Conservation (phyloP, 805 yeast species). For the Candida khao-thaluensis region DNA sequence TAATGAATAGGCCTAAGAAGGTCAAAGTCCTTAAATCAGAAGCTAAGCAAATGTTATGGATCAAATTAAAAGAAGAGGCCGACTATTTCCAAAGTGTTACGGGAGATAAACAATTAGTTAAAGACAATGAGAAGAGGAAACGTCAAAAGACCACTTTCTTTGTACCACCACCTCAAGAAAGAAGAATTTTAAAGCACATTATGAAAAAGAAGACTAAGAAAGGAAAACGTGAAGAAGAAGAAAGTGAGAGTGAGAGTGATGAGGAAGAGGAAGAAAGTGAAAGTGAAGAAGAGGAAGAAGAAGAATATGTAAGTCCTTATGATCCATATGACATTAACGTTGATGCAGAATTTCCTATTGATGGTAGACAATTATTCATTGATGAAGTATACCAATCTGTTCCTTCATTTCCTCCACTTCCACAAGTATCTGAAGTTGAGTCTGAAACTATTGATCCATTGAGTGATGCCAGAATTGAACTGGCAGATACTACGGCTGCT, state of each 20-base stretch:
- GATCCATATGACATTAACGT: constrained; percentile 37
- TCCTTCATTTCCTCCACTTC: constrained; percentile 21
- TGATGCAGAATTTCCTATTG: constrained; percentile 29
- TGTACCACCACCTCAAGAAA: constrained; percentile 20
- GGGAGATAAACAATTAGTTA: constrained; percentile 33
- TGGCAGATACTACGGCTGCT: constrained; percentile 31
- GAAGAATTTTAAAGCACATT: constrained; percentile 10
- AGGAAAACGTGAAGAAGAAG: constrained; percentile 7
- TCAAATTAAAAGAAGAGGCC: constrained; percentile 11
- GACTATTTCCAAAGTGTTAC: constrained; percentile 40
- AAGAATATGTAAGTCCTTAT: constrained; percentile 35
- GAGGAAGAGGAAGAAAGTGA: constrained; percentile 16
- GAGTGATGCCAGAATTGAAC: constrained; percentile 20
- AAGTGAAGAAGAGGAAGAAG: constrained; percentile 22
- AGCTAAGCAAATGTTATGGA: background rate
- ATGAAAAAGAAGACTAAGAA: constrained; percentile 13
- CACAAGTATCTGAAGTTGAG: constrained; percentile 10
- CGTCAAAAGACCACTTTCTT: constrained; percentile 27
- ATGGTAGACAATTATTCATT: constrained; percentile 31
- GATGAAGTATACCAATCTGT: constrained; percentile 24
- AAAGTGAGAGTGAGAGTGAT: constrained; percentile 10
- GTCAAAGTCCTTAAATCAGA: background rate
- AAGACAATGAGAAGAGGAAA: constrained; percentile 33
- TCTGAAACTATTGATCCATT: constrained; percentile 10
- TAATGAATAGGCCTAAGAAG: constrained; percentile 8